These are phyloP conservation scores for Vairimorpha ceranae DNA, from an alignment of 371 early-diverging fungal species.

Conservation along the genomic window DNA sequence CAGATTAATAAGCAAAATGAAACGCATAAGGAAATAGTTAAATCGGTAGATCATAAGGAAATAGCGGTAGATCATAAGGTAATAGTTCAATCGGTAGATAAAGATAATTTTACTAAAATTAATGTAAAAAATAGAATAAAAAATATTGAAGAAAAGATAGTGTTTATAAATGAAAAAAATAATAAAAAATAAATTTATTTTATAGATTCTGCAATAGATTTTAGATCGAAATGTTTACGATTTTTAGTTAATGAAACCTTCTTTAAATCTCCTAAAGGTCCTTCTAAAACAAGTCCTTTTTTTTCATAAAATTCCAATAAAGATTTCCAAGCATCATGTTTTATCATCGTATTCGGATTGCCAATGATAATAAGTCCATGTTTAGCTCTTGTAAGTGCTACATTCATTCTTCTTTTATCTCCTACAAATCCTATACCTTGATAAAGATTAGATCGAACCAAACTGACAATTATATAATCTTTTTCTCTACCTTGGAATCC, in stretches of 20 bases:
- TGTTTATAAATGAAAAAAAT: background rate
- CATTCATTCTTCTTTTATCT: constrained; percentile 89
- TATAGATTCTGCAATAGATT: constrained; percentile 7
- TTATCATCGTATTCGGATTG: constrained; percentile 82
- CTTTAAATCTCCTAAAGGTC: constrained; percentile 76
- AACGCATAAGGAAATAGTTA: too few species aligned
- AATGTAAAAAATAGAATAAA: background rate
- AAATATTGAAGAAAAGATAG: background rate
- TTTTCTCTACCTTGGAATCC: constrained; percentile 99
- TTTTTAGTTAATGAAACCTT: background rate
- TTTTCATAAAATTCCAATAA: constrained; percentile 82
- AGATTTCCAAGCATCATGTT: constrained; percentile 86
- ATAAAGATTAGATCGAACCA: constrained; percentile 83
- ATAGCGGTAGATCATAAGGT: too few species aligned
- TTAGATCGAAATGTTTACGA: background rate
- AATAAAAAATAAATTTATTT: background rate
- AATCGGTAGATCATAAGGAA: too few species aligned
- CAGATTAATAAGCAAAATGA: too few species aligned
- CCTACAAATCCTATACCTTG: constrained; percentile 93
- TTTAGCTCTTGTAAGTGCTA: constrained; percentile 86
- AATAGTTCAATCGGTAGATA: too few species aligned
- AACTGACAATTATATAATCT: constrained; percentile 90
- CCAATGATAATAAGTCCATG: constrained; percentile 87
- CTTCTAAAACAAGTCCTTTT: constrained; percentile 79
- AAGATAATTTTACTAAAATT: too few species aligned